Evolutionary conservation across 2,329 filamentous ascomycete species (phyloP), one percentile per base, ranked within the genome.

Genomic region (Lecanicillium sp.): DNA sequence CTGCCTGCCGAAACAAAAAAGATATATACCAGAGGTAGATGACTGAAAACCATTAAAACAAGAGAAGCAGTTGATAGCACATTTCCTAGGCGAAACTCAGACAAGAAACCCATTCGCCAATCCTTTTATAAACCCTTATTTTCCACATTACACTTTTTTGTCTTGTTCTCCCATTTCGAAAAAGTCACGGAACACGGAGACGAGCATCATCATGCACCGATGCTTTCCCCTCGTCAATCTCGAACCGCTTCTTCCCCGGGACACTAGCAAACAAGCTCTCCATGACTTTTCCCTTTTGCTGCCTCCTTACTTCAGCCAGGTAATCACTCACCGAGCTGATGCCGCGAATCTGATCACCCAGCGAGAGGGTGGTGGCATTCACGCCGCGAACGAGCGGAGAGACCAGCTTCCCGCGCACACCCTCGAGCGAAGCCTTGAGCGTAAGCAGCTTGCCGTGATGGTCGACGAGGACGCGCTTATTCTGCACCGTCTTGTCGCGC

Each of bases 311-410:
- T 8, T 71, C 75, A 45, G 83, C 81, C 9, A 96, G 70, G 55
- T 94, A 85, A 11, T 73, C 72, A 49, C 88, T 85, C 4, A 87
- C 89, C 17, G 83, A 81, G 50, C 86, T 82, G 15, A 96, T 61
- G 4, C 90, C 88, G 32, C 71, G 70, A 48, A 96, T 86, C 66
- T 96, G 90, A 52, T 89, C 85, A 44, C 90, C 85, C 14, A 95
- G 71, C 2, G 80, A 80, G 14, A 90, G 67, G 18, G 78, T 84
- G 45, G 78, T 85, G 11, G 68, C 70, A 52, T 80, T 80, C 37
- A 71, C 70, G 38, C 80, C 78, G 32, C 85, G 69, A 15, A 95
- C 83, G 3, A 95, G 71, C 13, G 90, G 90, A 38, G 79, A 85
- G 29, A 95, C 84, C 14, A 95, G 71, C 57, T 89, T 92, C 46